Evolutionary conservation across 1,284 basidiomycete genomes (phyloP), one percentile per base, ranked within the genome.

Genomic region (Malassezia equina): DNA sequence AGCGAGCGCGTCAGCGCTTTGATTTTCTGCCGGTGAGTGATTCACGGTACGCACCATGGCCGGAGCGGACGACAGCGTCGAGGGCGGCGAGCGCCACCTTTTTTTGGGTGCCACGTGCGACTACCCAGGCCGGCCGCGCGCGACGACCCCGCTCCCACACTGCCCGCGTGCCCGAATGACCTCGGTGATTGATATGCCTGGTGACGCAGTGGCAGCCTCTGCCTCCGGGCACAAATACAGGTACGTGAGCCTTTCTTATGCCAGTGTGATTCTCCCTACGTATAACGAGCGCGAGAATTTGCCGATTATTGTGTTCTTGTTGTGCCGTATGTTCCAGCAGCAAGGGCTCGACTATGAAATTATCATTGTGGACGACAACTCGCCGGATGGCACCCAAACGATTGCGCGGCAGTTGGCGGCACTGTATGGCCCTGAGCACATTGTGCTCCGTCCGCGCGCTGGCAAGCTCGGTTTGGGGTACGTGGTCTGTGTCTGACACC

Each of bases 201-300:
- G 33, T 13, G 28, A 39, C 45, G 34, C 31, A 3, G 29, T 36
- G n/a, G 31, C 32, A 12, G 50, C 28, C 7, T 8, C 34, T 4
- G 49, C 47, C 23, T 36, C 55, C 2, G 31, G 27, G 19, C 50
- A 52, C 50, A 52, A 52, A 33, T 52, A 52, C 33, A 51, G 48
- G 48, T 51, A 43, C 13, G 48, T 32, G 32, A 24, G 4, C 43
- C 2, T 7, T 17, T 43, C 28, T 23, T 8, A 36, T 55, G 59
- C n/a, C 53, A 66, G 64, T 48, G 87, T 91, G 62, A 90, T 91
- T 67, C 79, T 91, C 11, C 89, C 89, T 39, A 91, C 88, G 2
- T 93, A 91, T 76, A 90, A 91, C 73, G 89, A 91, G 75, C 82
- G 89, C 66, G 87, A 86, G 78, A 91, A 93, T 72, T 77, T 93